phyloP scores from a whole-genome alignment of 805 yeast species.

The Komagataella pastoris region DNA sequence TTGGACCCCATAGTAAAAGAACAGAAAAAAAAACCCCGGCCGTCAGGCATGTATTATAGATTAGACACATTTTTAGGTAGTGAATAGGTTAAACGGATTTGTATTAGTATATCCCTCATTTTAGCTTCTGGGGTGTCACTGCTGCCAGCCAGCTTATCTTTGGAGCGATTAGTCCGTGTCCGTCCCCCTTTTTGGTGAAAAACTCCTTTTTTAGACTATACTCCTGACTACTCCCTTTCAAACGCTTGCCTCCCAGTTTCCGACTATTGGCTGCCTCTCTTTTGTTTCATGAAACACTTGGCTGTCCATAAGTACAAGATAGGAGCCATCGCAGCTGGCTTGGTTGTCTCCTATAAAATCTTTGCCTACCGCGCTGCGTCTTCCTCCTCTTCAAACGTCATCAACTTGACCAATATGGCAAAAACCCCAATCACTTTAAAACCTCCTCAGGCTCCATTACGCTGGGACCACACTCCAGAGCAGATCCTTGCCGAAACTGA shows the following conservation, averaged over 20 bases:
- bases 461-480: constrained; percentile 49
- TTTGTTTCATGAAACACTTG: background rate
- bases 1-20: background rate
- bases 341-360: background rate
- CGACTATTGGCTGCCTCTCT: background rate
- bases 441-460: constrained; percentile 27
- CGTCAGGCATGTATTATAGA: background rate
- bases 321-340: background rate
- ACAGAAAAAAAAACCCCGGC: background rate
- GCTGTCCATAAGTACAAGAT: background rate
- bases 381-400: background rate
- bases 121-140: background rate
- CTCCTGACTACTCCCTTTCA: background rate
- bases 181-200: background rate
- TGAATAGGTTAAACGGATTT: background rate
- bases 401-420: background rate
- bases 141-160: background rate
- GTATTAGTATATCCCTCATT: background rate
- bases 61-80: background rate
- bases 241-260: background rate
- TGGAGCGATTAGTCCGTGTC: background rate
- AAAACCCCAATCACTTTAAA: background rate
- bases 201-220: background rate
- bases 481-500: constrained; percentile 29
- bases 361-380: background rate